Evolutionary conservation across 129 eudicot species (phyloP).

Genomic region (Kitagawia praeruptora): DNA sequence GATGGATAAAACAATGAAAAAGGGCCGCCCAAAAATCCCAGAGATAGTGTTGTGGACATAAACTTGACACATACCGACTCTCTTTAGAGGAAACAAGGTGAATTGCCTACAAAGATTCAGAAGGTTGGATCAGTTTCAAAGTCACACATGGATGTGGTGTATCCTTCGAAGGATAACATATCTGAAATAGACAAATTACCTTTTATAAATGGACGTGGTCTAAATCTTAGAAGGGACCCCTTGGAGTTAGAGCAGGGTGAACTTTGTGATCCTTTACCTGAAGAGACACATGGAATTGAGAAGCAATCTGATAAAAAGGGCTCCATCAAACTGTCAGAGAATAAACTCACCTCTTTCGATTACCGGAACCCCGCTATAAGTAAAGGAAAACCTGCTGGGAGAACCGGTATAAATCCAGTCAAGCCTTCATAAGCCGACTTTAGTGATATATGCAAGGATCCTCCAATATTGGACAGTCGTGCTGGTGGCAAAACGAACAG

Average conservation of each 20-base stretch:
- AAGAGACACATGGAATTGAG: too few relatives aligned
- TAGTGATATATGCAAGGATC: constrained; percentile 37
- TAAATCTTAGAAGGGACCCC: constrained; percentile 49
- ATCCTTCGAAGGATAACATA: constrained; percentile 26
- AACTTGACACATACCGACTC: constrained; percentile 23
- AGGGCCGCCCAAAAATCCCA: constrained; percentile 33
- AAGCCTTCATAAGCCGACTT: constrained; percentile 27
- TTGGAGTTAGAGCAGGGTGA: constrained; percentile 92
- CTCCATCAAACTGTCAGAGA: constrained; percentile 55
- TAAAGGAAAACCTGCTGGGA: constrained; percentile 44
- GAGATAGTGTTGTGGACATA: constrained; percentile 32
- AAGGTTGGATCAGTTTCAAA: constrained; percentile 31
- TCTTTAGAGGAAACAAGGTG: constrained; percentile 34
- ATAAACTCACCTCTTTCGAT: constrained; percentile 36
- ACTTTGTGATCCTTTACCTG: too few relatives aligned
- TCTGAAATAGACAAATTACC: constrained; percentile 30
- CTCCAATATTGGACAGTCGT: constrained; percentile 30
- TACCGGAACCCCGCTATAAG: constrained; percentile 42
- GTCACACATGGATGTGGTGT: constrained; percentile 6
- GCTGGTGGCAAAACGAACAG: constrained; percentile 39
- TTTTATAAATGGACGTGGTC: constrained; percentile 36
- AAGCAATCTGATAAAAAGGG: too few relatives aligned
- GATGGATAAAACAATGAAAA: constrained; percentile 33
- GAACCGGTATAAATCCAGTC: constrained; percentile 29
- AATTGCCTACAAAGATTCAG: constrained; percentile 27